A percentile compares a stretch with the other conserved stretches of the same genome.
Conservation (phyloP, 768 basidiomycete species). For the Cystofilobasidium capitatum region DNA sequence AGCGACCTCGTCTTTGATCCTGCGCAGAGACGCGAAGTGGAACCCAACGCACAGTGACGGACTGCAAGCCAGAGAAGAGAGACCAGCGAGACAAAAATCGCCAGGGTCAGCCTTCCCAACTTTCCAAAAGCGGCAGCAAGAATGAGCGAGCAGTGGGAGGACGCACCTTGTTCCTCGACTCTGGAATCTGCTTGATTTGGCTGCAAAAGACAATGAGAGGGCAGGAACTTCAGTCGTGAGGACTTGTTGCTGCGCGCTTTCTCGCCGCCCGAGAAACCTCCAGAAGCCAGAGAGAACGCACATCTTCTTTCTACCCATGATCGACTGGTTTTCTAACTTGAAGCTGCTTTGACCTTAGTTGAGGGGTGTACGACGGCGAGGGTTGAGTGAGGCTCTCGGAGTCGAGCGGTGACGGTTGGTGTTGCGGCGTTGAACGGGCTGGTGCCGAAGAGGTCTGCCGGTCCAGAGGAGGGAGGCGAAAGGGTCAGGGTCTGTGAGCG, state of each 20-base stretch:
- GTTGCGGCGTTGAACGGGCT: too few species aligned
- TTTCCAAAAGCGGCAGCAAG: too few species aligned
- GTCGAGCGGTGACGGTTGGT: too few species aligned
- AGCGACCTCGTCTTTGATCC: not conserved
- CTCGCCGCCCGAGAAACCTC: not conserved
- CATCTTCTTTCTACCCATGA: slow-evolving; percentile 26
- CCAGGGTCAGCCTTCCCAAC: not conserved
- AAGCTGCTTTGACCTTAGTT: too few species aligned
- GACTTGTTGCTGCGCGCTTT: not conserved
- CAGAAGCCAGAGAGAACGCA: not conserved
- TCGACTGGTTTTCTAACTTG: too few species aligned
- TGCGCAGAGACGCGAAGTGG: not conserved
- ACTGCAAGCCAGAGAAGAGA: not conserved
- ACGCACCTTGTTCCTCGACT: slow-evolving; percentile 16
- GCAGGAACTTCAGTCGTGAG: not conserved
- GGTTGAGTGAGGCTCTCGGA: too few species aligned
- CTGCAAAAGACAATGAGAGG: not conserved
- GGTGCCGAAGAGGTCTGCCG: too few species aligned
- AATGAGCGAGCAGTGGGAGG: not conserved
- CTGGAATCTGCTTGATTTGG: slow-evolving; percentile 18
- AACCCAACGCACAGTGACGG: not conserved
- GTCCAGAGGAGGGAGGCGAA: too few species aligned
- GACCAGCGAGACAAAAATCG: not conserved
- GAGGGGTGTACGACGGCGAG: too few species aligned
- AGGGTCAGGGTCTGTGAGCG: too few species aligned